A percentile compares a stretch with the other conserved stretches of the same genome.
phyloP scores from a whole-genome alignment of 2,329 filamentous ascomycete species.

The Fusarium armeniacum region DNA sequence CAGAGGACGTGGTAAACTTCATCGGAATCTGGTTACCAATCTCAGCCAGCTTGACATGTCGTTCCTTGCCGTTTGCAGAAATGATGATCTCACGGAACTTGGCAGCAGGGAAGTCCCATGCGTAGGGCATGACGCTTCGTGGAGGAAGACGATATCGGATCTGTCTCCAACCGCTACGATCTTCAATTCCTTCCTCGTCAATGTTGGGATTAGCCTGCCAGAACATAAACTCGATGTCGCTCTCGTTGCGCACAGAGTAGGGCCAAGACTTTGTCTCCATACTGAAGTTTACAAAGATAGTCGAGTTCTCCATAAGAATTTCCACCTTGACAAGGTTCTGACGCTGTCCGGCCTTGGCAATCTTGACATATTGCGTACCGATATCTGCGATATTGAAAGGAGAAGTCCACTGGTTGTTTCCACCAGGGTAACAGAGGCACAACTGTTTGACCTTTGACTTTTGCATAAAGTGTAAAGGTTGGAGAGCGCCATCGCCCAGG shows the following conservation, averaged over 20 bases:
- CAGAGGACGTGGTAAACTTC: constrained; percentile 80
- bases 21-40: constrained; percentile 97
- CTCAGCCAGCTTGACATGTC: constrained; percentile 94
- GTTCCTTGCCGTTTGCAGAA: constrained; percentile 66
- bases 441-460: constrained; percentile 88
- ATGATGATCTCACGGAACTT: constrained; percentile 95
- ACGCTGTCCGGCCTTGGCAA: constrained; percentile 89
- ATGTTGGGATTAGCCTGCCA: constrained; percentile 94
- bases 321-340: constrained; percentile 91
- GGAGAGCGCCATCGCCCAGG: constrained; percentile 81
- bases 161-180: constrained; percentile 90
- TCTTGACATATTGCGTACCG: constrained; percentile 91
- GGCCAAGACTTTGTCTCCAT: constrained; percentile 97
- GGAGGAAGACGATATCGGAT: constrained; percentile 93
- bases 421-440: constrained; percentile 90
- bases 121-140: constrained; percentile 98
- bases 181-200: constrained; percentile 88
- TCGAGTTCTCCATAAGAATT: constrained; percentile 91
- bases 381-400: constrained; percentile 98
- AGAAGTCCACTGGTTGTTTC: constrained; percentile 98
- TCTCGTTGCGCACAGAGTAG: constrained; percentile 98
- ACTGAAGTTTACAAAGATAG: constrained; percentile 91
- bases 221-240: constrained; percentile 95
- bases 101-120: constrained; percentile 98
- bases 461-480: constrained; percentile 91